Evolutionary conservation across 2,329 filamentous ascomycete species (phyloP).

Genomic region (Cladosporium sp.): DNA sequence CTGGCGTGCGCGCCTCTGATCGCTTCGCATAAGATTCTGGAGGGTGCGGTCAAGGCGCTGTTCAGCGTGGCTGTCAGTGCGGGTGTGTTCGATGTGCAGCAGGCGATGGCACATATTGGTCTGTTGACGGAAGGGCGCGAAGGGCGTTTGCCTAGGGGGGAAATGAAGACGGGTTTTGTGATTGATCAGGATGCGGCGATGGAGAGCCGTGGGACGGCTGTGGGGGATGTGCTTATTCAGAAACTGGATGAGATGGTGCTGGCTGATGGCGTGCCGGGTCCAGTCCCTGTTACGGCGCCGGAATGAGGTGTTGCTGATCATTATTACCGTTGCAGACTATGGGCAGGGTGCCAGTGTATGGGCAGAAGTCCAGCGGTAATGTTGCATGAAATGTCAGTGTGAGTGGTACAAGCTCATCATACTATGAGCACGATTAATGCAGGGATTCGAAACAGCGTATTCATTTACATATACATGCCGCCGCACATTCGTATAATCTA

Average conservation of each 20-base stretch:
- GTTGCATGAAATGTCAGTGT: neutral
- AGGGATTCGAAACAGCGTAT: neutral
- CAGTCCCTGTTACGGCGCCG: neutral
- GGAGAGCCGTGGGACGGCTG: neutral
- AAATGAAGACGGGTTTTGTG: neutral
- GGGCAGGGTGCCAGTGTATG: no score
- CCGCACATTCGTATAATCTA: slow-evolving; percentile 28
- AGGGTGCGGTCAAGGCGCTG: neutral
- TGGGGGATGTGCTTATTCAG: neutral
- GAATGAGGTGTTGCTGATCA: neutral
- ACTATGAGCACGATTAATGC: neutral
- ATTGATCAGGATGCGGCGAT: slow-evolving; percentile 9
- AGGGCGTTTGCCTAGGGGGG: neutral
- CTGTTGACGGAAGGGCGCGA: neutral
- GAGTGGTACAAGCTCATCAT: neutral
- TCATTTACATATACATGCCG: slow-evolving; percentile 18
- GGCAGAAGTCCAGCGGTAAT: neutral
- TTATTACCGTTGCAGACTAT: neutral
- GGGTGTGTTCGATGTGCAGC: neutral
- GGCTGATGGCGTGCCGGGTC: neutral
- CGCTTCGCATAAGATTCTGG: neutral
- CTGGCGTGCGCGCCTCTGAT: neutral
- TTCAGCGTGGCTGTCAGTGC: slow-evolving; percentile 4
- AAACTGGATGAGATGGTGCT: slow-evolving; percentile 5
- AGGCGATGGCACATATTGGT: neutral